These are phyloP conservation scores for Prunus mongolica DNA, from an alignment of 306 rosid genomes.

Conservation along the genomic window DNA sequence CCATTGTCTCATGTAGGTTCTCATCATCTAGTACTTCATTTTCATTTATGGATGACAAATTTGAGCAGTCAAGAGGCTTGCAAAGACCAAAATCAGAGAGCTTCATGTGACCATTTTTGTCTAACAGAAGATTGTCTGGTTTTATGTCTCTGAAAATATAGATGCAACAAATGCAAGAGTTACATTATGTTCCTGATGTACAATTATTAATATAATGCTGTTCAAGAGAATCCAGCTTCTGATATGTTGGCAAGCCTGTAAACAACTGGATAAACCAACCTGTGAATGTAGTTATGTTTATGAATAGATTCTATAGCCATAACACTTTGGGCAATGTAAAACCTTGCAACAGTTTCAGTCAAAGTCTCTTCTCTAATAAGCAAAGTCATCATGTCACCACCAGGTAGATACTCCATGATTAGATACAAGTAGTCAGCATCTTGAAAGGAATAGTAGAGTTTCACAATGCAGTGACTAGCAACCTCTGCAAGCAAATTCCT, in stretches of 20 bases:
- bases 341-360: slow-evolving; percentile 85
- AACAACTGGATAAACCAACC: slow-evolving; percentile 40
- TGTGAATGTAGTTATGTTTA: slow-evolving; percentile 78
- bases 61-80: slow-evolving; percentile 86
- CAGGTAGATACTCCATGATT: slow-evolving; percentile 93
- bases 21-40: slow-evolving; percentile 68
- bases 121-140: slow-evolving; percentile 91
- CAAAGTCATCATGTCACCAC: slow-evolving; percentile 96
- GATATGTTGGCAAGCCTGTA: neutral
- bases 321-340: slow-evolving; percentile 65
- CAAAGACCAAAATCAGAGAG: slow-evolving; percentile 96
- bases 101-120: slow-evolving; percentile 79
- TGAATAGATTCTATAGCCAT: slow-evolving; percentile 90
- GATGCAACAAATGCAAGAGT: slow-evolving; percentile 3
- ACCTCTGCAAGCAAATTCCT: slow-evolving; percentile 93
- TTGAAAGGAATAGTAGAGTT: slow-evolving; percentile 90
- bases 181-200: neutral
- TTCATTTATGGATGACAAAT: slow-evolving; percentile 68
- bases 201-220: neutral
- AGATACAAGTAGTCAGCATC: slow-evolving; percentile 80
- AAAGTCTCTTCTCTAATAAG: slow-evolving; percentile 91
- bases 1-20: slow-evolving; percentile 69
- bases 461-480: slow-evolving; percentile 87
- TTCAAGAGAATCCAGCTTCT: neutral
- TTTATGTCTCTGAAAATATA: slow-evolving; percentile 68